Evolutionary conservation across 1,139 yeast species (phyloP).

Genomic region (Protomyces macrosporus): DNA sequence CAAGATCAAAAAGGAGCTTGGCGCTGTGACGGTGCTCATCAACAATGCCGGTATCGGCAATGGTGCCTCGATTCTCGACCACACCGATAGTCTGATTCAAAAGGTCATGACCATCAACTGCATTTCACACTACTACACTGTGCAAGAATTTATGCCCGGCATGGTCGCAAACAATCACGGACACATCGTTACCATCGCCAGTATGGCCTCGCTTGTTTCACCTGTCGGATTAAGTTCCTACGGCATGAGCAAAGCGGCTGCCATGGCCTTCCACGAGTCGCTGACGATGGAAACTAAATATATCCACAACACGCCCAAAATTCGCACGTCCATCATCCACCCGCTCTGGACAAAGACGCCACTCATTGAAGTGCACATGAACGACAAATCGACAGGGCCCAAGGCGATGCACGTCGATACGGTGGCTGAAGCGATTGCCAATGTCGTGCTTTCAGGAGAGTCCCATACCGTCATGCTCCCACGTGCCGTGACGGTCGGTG

Average conservation of each 20-base stretch:
- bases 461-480: constrained; percentile 14
- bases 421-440: constrained; percentile 17
- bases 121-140: constrained; percentile 64
- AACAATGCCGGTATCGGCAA: constrained; percentile 75
- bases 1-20: constrained; percentile 42
- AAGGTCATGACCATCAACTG: constrained; percentile 60
- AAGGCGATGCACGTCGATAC: constrained; percentile 25
- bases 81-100: constrained; percentile 40
- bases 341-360: constrained; percentile 25
- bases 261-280: constrained; percentile 78
- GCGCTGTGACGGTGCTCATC: constrained; percentile 59
- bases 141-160: constrained; percentile 63
- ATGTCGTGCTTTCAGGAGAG: constrained; percentile 15
- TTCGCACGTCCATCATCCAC: constrained; percentile 15
- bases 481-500: constrained; percentile 14
- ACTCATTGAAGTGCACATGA: constrained; percentile 14
- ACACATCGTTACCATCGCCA: constrained; percentile 73
- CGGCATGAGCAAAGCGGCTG: constrained; percentile 86
- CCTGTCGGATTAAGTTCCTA: constrained; percentile 47
- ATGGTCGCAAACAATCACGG: constrained; percentile 62
- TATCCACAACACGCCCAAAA: constrained; percentile 59
- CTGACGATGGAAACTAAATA: constrained; percentile 64
- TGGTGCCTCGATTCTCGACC: constrained; percentile 51
- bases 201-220: constrained; percentile 62
- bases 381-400: constrained; percentile 16